A percentile compares a stretch with the other conserved stretches of the same genome.
phyloP scores from a whole-genome alignment of 75 land plant genomes.

The Azolla pinnata region DNA sequence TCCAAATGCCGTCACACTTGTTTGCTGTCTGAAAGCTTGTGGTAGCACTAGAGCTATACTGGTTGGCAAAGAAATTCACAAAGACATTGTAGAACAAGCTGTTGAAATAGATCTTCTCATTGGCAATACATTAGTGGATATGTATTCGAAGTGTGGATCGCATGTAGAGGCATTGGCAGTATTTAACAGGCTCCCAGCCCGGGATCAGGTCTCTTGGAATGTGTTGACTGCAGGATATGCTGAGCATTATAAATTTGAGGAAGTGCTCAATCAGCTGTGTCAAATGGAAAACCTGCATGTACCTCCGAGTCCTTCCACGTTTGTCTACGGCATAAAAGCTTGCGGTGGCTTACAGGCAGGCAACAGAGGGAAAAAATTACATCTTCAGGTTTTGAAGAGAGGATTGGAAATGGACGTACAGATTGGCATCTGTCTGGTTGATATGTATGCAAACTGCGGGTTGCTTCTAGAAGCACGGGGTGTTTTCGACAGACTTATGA shows the following conservation, averaged over 20 bases:
- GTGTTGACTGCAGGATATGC: conserved; percentile 26
- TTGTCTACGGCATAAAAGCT: conserved; percentile 7
- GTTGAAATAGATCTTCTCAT: background rate
- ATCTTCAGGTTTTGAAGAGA: background rate
- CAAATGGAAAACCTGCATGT: too few relatives aligned
- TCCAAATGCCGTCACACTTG: conserved; percentile 27
- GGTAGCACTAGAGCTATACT: background rate
- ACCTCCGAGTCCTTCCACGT: background rate
- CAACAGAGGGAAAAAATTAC: conserved; percentile 6
- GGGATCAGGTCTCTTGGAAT: conserved; percentile 12
- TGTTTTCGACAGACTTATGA: conserved; percentile 9
- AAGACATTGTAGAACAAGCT: background rate
- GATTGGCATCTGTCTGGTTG: conserved; percentile 9
- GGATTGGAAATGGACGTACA: background rate
- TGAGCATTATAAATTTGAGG: background rate
- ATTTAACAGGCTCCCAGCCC: background rate
- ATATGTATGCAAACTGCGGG: conserved; percentile 22
- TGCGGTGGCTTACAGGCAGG: background rate
- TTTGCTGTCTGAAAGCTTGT: conserved; percentile 31
- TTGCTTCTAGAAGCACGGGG: conserved; percentile 10
- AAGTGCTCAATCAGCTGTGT: too few relatives aligned
- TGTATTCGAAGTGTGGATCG: background rate
- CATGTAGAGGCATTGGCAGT: conserved; percentile 2
- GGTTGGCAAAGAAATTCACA: background rate
- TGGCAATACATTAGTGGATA: conserved; percentile 4